phyloP scores from a whole-genome alignment of 441 rosid genomes.

The Croton laevigatus region DNA sequence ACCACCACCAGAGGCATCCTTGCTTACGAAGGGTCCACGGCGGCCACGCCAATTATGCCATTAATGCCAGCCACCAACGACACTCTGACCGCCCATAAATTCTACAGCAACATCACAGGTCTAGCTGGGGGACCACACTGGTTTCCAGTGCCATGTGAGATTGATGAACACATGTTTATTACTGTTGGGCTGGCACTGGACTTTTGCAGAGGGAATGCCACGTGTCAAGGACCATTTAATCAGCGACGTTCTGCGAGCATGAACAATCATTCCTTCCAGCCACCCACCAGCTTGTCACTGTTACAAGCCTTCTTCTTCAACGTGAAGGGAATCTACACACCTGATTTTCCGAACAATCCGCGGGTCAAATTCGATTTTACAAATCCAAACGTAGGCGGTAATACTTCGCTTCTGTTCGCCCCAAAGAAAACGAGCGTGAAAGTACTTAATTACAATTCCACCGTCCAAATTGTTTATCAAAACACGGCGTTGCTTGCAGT shows the following conservation, averaged over 20 bases:
- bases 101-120: slow-evolving; percentile 49
- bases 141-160: slow-evolving; percentile 58
- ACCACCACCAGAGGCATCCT: slow-evolving; percentile 70
- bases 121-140: slow-evolving; percentile 49
- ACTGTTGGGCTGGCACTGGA: slow-evolving; percentile 61
- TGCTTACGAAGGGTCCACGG: slow-evolving; percentile 33
- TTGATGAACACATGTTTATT: slow-evolving; percentile 65
- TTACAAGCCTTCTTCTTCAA: slow-evolving; percentile 58
- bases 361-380: slow-evolving; percentile 64
- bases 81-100: slow-evolving; percentile 62
- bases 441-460: slow-evolving; percentile 58
- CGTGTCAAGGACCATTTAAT: slow-evolving; percentile 38
- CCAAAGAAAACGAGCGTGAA: slow-evolving; percentile 57
- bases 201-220: slow-evolving; percentile 33
- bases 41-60: slow-evolving; percentile 54
- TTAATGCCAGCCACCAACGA: slow-evolving; percentile 54
- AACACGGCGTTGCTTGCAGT: slow-evolving; percentile 55
- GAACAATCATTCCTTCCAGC: slow-evolving; percentile 66
- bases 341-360: slow-evolving; percentile 66
- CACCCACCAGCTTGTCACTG: slow-evolving; percentile 49
- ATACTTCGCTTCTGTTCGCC: slow-evolving; percentile 32
- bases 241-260: slow-evolving; percentile 59
- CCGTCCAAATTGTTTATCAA: slow-evolving; percentile 69
- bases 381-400: slow-evolving; percentile 25
- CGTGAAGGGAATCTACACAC: slow-evolving; percentile 53